Evolutionary conservation across 768 basidiomycete genomes (phyloP).

Genomic region (Steccherinum ochraceum): DNA sequence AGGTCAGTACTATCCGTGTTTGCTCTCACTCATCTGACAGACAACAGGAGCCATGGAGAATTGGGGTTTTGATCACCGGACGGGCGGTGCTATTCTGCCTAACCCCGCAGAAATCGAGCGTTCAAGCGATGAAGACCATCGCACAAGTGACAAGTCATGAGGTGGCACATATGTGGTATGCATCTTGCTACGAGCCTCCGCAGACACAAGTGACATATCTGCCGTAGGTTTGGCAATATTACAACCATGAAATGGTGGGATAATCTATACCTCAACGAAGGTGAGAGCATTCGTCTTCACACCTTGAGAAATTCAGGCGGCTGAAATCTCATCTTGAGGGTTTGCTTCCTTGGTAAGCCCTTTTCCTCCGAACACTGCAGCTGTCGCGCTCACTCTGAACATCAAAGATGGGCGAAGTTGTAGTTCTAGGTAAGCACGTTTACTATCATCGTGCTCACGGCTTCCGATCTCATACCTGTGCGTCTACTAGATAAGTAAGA

Average conservation of each 20-base stretch:
- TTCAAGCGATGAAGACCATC: constrained; percentile 71
- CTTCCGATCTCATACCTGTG: constrained; percentile 3
- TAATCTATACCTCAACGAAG: constrained; percentile 79
- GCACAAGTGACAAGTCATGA: constrained; percentile 80
- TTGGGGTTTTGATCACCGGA: constrained; percentile 52
- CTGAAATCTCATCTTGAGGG: constrained; percentile 5
- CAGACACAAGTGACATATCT: neutral
- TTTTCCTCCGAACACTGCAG: neutral
- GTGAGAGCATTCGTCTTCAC: constrained; percentile 22
- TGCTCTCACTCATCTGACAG: neutral
- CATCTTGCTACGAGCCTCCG: too few species aligned
- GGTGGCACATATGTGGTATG: constrained; percentile 75
- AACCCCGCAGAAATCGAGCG: constrained; percentile 69
- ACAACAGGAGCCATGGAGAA: constrained; percentile 78
- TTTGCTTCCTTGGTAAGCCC: neutral
- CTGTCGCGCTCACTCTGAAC: too few species aligned
- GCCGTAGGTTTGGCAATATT: constrained; percentile 79
- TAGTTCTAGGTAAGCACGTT: constrained; percentile 57
- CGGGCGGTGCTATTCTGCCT: constrained; percentile 76
- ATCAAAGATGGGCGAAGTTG: constrained; percentile 80
- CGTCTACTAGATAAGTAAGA: constrained; percentile 40
- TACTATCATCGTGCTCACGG: neutral
- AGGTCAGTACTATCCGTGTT: constrained; percentile 30
- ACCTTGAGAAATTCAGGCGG: neutral
- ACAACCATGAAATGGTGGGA: constrained; percentile 96